A percentile compares a stretch with the other conserved stretches of the same genome.
Conservation (phyloP, 1,139 yeast genomes). For the Magnusiomyces magnusii region DNA sequence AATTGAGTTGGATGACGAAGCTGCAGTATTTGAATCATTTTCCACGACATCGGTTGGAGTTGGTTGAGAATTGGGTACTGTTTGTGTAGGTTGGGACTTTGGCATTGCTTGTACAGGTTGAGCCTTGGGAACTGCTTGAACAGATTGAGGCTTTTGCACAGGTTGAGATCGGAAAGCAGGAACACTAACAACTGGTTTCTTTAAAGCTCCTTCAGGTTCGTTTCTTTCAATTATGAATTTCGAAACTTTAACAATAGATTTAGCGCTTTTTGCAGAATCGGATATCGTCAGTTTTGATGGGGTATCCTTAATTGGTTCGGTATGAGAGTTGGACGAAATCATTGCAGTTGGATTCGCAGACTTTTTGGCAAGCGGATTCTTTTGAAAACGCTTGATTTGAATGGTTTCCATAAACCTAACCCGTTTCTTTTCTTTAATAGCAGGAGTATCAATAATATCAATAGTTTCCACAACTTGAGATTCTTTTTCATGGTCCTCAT, state of each 20-base stretch:
- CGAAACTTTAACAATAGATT: slow-evolving; percentile 18
- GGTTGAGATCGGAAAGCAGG: background rate
- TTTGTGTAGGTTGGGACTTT: background rate
- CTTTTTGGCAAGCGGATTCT: slow-evolving; percentile 10
- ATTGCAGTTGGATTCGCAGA: slow-evolving; percentile 4
- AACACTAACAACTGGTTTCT: background rate
- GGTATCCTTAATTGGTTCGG: background rate
- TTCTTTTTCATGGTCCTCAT: slow-evolving; percentile 26
- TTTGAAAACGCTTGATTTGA: slow-evolving; percentile 31
- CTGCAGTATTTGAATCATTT: background rate
- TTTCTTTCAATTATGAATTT: slow-evolving; percentile 29
- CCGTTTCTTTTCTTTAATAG: slow-evolving; percentile 18
- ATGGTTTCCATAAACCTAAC: slow-evolving; percentile 31
- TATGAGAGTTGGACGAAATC: background rate
- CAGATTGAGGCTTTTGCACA: background rate
- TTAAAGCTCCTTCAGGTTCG: background rate
- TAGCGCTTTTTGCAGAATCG: background rate
- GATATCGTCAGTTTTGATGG: background rate
- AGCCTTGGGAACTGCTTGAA: background rate
- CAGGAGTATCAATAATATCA: background rate
- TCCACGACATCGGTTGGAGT: background rate
- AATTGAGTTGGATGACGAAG: background rate
- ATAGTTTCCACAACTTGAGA: background rate
- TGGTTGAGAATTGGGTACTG: background rate
- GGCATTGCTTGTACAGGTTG: background rate